Percentiles rank a stretch among this genome's conserved stretches.
Conservation (phyloP, 1,139 yeast genomes). For the Kodamaea suecica region DNA sequence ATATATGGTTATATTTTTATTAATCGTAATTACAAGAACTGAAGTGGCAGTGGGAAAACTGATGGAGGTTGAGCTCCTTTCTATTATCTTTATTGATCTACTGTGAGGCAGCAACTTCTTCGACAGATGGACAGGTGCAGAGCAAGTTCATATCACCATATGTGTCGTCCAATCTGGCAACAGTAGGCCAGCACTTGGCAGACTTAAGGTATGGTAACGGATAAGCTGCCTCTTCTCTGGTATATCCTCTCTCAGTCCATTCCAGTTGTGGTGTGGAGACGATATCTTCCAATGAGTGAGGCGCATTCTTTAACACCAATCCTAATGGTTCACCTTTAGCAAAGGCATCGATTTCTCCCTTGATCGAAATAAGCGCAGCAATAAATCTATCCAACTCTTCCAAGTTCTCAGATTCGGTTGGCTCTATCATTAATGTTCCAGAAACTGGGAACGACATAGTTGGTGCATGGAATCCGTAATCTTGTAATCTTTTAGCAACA, state of each 20-base stretch:
- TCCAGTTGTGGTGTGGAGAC: slow-evolving; percentile 56
- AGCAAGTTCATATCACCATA: slow-evolving; percentile 90
- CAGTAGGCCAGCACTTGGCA: slow-evolving; percentile 93
- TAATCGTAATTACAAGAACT: slow-evolving; percentile 1
- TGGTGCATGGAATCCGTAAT: slow-evolving; percentile 98
- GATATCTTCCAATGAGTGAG: slow-evolving; percentile 83
- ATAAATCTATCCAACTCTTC: slow-evolving; percentile 88
- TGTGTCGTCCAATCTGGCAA: slow-evolving; percentile 87
- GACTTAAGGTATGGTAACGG: slow-evolving; percentile 72
- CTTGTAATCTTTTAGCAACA: slow-evolving; percentile 94
- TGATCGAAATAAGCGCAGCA: slow-evolving; percentile 80
- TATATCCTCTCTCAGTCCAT: slow-evolving; percentile 79
- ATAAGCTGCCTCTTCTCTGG: slow-evolving; percentile 91
- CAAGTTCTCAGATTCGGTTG: slow-evolving; percentile 90
- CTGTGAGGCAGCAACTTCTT: slow-evolving; percentile 47
- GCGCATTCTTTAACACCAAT: slow-evolving; percentile 79
- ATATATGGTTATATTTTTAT: neutral
- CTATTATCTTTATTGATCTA: neutral
- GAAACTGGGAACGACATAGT: slow-evolving; percentile 99
- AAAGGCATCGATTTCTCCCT: slow-evolving; percentile 76
- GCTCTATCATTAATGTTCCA: slow-evolving; percentile 96
- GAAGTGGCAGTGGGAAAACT: neutral
- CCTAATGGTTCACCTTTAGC: slow-evolving; percentile 67
- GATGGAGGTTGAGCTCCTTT: slow-evolving; percentile 3
- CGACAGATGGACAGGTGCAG: slow-evolving; percentile 90